Evolutionary conservation across 1,284 basidiomycete species (phyloP), one percentile per base, ranked within the genome.

Genomic region (Apiotrichum gamsii): DNA sequence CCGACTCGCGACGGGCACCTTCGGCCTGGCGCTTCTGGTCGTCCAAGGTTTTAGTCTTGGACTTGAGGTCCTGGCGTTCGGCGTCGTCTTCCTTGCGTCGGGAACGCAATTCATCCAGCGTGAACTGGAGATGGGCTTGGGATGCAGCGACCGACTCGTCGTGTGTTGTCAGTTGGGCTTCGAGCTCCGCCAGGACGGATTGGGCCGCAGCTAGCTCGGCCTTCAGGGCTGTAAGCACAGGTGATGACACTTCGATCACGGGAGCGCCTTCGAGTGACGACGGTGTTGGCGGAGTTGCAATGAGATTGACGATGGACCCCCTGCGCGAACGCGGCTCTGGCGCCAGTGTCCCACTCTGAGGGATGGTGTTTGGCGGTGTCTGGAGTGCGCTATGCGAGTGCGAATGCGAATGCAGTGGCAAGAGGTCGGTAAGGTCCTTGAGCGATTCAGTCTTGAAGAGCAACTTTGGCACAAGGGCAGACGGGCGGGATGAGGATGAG

Each of bases 21-120:
- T 96, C 93, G 5, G 90, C 87, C 38, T 77, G 75, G 32, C 93
- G 82, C 72, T 87, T 89, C 49, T 82, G 77, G 62, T 97, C 93
- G 60, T 97, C 93, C 8, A 95, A 76, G 0, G 76, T 72, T 70
- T 93, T 93, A 43, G 86, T 87, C 43, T 83, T 81, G 18, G 79
- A 69, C 67, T 90, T 93, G 47, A 89, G 75, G 64, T 95, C 89
- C 23, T 79, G 72, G 45, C 87, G 80, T 21, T 80, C 79, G 3
- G 76, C 76, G 60, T 96, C 94, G 65, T 96, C 93, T 54, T 84
- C 80, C 39, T 84, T 84, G 67, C 90, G 90, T 51, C 80, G 79
- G 43, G 79, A 80, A 16, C 90, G 81, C 40, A 85, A 80, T 19
- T 80, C 77, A 25, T 85, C 83, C 31, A 96, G 76, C 58, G 90